Conservation (phyloP, 345 rosid genomes). For the Punica granatum region DNA sequence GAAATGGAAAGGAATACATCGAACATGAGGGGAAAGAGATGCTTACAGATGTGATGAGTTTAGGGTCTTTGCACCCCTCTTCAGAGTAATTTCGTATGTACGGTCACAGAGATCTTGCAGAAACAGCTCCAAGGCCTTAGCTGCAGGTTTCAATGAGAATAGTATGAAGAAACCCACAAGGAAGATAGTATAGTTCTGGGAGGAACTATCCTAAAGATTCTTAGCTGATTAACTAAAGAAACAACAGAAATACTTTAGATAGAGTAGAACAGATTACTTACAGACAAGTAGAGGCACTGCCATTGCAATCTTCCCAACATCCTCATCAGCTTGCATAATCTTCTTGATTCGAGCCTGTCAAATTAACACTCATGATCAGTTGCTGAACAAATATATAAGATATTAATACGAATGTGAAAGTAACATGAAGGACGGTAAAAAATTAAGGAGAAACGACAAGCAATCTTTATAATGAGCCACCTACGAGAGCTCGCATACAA, state of each 20-base stretch:
- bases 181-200: not conserved
- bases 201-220: not conserved
- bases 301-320: conserved; percentile 73
- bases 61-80: conserved; percentile 49
- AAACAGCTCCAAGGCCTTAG: conserved; percentile 69
- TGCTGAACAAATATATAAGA: not conserved
- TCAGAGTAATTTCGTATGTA: conserved; percentile 52
- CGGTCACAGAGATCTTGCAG: conserved; percentile 65
- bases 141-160: conserved; percentile 21
- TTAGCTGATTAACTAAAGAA: not conserved
- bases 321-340: conserved; percentile 82
- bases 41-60: conserved; percentile 57
- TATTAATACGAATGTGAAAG: not conserved
- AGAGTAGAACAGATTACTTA: conserved; percentile 23
- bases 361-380: conserved; percentile 2
- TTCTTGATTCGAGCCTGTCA: conserved; percentile 61
- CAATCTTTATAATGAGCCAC: not conserved
- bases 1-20: not conserved
- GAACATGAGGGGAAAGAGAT: not conserved
- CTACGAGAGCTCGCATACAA: not conserved
- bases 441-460: not conserved
- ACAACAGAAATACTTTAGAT: not conserved
- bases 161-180: not conserved
- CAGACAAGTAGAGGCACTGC: conserved; percentile 78
- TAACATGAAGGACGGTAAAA: not conserved